Evolutionary conservation across 768 basidiomycete genomes (phyloP).

Genomic region (Collybia nuda): DNA sequence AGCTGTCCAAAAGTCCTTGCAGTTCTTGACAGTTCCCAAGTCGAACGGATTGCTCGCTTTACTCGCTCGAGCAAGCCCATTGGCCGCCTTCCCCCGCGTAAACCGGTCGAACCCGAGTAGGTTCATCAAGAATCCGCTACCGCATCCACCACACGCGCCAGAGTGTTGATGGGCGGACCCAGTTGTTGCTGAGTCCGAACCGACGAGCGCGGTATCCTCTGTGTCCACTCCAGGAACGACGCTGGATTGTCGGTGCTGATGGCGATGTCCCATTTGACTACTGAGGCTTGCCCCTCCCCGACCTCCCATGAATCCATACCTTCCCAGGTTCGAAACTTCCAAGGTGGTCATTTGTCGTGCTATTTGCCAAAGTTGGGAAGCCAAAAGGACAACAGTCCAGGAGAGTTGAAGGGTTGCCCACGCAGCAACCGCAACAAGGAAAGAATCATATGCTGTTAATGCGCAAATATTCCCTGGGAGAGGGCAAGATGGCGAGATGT

Average conservation of each 20-base stretch:
- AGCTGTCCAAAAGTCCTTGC: constrained; percentile 92
- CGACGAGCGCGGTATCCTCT: constrained; percentile 43
- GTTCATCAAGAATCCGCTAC: constrained; percentile 78
- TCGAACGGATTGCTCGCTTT: constrained; percentile 92
- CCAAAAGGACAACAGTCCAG: constrained; percentile 89
- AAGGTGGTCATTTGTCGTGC: constrained; percentile 93
- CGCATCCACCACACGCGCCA: constrained; percentile 40
- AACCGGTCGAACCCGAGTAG: constrained; percentile 93
- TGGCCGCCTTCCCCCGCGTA: constrained; percentile 85
- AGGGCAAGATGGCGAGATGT: constrained; percentile 61
- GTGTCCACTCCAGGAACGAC: constrained; percentile 45
- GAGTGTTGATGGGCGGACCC: constrained; percentile 48
- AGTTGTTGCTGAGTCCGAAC: constrained; percentile 17
- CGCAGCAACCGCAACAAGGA: constrained; percentile 75
- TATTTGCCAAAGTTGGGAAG: constrained; percentile 89
- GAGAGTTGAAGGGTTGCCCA: constrained; percentile 95
- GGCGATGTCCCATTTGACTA: constrained; percentile 80
- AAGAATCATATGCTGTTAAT: constrained; percentile 71
- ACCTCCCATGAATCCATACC: constrained; percentile 97
- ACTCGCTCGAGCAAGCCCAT: constrained; percentile 77
- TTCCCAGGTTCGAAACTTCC: constrained; percentile 92
- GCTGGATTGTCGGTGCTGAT: constrained; percentile 32
- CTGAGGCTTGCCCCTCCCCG: constrained; percentile 67
- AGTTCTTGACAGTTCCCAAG: constrained; percentile 73
- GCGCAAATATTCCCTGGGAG: constrained; percentile 70